Evolutionary conservation across 768 basidiomycete genomes (phyloP).

Genomic region (Austroboletus eburneus): DNA sequence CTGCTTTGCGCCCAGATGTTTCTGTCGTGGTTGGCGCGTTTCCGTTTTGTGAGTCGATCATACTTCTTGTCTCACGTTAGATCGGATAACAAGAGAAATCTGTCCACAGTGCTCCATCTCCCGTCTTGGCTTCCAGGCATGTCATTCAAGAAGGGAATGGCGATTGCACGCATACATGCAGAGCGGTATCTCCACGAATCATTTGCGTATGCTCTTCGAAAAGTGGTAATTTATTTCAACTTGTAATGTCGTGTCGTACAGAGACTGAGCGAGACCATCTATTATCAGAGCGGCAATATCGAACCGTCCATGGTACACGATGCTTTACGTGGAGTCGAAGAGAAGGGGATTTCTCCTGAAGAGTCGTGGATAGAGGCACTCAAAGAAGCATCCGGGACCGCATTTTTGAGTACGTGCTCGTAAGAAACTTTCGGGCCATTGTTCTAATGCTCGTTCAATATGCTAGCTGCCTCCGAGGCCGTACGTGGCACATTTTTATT

Average conservation of each 20-base stretch:
- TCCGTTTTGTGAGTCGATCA: neutral
- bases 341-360: neutral
- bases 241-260: no score
- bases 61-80: neutral
- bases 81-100: neutral
- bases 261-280: neutral
- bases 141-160: slow-evolving; percentile 6
- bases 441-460: neutral
- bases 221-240: neutral
- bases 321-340: neutral
- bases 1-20: neutral
- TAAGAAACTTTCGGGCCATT: neutral
- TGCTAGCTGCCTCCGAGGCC: slow-evolving; percentile 8
- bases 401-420: slow-evolving; percentile 2
- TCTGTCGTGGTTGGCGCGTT: neutral
- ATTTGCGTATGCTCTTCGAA: neutral
- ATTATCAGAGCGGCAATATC: neutral
- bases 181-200: neutral
- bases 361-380: neutral
- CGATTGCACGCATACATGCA: neutral
- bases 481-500: no score
- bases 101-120: neutral
- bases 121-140: slow-evolving; percentile 11
- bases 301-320: slow-evolving; percentile 3
- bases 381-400: slow-evolving; percentile 4